Evolutionary conservation across 1,284 basidiomycete genomes (phyloP), one percentile per base, ranked within the genome.

Genomic region (Malassezia yamatoensis): DNA sequence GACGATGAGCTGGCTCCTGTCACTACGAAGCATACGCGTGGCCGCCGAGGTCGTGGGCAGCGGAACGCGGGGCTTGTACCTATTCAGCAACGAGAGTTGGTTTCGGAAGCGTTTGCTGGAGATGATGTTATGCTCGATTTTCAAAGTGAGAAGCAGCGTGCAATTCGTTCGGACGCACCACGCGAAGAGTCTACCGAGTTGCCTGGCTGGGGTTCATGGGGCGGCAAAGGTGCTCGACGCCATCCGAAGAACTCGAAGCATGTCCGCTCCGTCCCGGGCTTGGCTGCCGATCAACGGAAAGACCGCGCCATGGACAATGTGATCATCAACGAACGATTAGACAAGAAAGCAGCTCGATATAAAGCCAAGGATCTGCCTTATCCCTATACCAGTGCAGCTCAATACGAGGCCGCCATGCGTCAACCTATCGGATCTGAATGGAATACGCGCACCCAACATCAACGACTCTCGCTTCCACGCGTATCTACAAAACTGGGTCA

Each of bases 191-290:
- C 96, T 72, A 88, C 84, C 0, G 88, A 88, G 1, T 80, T 96
- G n/a, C 84, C 89, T 41, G 93, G 93, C 33, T 96, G 94, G 93
- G 93, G 93, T 37, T 79, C 85, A 21, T 96, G 93, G 93, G 87
- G 85, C 13, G 94, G 93, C 38, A 78, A 81, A 48, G 90, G 90
- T 34, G 74, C 77, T 18, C 77, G 76, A 60, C 76, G 76, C 49
- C 68, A 67, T 37, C 54, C 73, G 39, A 49, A 48, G 37, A 33
- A 42, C 10, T 41, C 45, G 7, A 20, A 32, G 15, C 53, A 39
- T 21, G 18, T 54, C 3, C 39, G 52, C 35, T 42, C 38, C 12
- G 18, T 45, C 11, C 21, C 58, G 5, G 91, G 93, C 8, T 78
- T 96, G 52, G 84, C 85, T 59, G 84, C 86, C 0, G 78, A 78